A percentile compares a stretch with the other conserved stretches of the same genome.
These are phyloP conservation scores for Chenopodium quinoa DNA, from an alignment of 148 eudicot species.

Conservation along the genomic window DNA sequence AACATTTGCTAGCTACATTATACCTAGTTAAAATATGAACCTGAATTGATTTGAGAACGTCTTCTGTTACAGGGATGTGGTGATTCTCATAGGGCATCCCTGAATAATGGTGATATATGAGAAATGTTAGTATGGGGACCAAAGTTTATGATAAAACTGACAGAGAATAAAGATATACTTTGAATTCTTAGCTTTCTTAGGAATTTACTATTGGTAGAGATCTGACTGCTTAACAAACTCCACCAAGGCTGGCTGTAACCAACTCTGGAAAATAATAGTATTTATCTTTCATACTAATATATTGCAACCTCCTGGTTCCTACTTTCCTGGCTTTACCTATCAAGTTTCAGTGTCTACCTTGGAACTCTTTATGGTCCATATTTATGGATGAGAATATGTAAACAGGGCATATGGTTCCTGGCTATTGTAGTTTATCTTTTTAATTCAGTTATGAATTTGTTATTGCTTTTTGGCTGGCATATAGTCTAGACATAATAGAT, in stretches of 20 bases:
- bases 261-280: neutral
- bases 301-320: neutral
- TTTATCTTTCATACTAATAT: neutral
- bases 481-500: neutral
- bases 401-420: neutral
- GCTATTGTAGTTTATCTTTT: neutral
- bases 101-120: neutral
- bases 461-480: neutral
- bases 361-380: neutral
- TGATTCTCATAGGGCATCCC: neutral
- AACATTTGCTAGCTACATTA: neutral
- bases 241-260: neutral
- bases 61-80: neutral
- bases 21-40: neutral
- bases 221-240: neutral
- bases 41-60: neutral
- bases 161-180: neutral
- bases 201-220: neutral
- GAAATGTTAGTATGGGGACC: neutral
- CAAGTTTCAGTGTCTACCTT: neutral
- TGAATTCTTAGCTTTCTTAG: neutral
- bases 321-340: neutral
- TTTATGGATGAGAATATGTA: neutral
- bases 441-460: neutral
- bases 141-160: neutral